Evolutionary conservation across 2,329 filamentous ascomycete genomes (phyloP).

Genomic region (Pseudocercospora macadamiae): DNA sequence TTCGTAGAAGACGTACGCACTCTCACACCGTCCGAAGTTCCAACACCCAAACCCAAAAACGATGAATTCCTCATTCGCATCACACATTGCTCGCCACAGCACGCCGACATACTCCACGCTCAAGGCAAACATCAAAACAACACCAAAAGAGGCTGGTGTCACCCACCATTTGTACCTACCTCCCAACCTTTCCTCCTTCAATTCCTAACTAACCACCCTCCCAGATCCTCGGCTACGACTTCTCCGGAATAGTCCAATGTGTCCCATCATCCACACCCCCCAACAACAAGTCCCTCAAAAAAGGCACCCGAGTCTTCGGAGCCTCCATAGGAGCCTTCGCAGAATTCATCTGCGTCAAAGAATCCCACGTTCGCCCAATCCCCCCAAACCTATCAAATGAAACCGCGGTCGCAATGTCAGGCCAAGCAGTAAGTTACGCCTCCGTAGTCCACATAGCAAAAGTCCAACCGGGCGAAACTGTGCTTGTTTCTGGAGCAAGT

Average conservation of each 20-base stretch:
- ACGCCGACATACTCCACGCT: constrained; percentile 64
- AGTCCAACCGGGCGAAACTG: constrained; percentile 52
- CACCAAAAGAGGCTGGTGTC: constrained; percentile 50
- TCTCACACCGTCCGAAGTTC: constrained; percentile 33
- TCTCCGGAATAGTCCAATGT: constrained; percentile 56
- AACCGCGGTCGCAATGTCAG: constrained; percentile 58
- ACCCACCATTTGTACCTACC: constrained; percentile 55
- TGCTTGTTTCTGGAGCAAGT: constrained; percentile 59
- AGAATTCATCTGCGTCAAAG: constrained; percentile 52
- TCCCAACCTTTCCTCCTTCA: background rate
- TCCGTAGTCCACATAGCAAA: constrained; percentile 49
- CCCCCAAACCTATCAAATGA: constrained; percentile 51
- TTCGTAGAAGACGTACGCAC: constrained; percentile 39
- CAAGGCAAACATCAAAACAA: constrained; percentile 62
- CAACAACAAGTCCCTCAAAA: constrained; percentile 36
- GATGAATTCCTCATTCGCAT: constrained; percentile 52
- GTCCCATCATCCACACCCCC: constrained; percentile 33
- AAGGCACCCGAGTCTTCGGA: constrained; percentile 60
- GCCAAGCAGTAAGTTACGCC: constrained; percentile 59
- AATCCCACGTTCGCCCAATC: constrained; percentile 46
- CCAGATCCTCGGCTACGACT: constrained; percentile 59
- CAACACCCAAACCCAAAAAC: constrained; percentile 39
- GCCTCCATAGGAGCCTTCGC: constrained; percentile 56
- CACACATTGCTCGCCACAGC: constrained; percentile 61
- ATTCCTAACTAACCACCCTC: background rate